Evolutionary conservation across 2,329 filamentous ascomycete genomes (phyloP).

Genomic region (Orbilia javanica): DNA sequence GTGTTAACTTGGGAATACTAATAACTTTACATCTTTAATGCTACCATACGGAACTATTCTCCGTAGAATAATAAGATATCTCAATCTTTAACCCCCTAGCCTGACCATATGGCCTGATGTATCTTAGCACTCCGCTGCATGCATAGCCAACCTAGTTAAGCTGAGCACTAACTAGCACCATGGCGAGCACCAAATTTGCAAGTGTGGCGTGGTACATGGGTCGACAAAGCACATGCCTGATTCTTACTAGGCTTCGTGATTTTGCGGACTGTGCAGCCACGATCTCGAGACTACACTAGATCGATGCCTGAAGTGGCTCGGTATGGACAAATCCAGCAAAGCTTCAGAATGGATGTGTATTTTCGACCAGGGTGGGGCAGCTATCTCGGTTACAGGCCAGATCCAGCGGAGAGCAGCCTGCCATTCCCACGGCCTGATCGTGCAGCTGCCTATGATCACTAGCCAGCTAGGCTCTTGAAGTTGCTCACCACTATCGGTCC

Average conservation of each 20-base stretch:
- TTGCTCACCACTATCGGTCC: slow-evolving; percentile 9
- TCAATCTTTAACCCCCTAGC: too few relatives aligned
- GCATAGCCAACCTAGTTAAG: too few relatives aligned
- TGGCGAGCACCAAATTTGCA: too few relatives aligned
- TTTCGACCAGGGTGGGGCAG: too few relatives aligned
- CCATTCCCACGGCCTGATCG: not conserved
- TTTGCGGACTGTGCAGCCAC: not conserved
- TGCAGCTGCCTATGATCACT: not conserved
- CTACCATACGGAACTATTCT: too few relatives aligned
- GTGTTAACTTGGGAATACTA: too few relatives aligned
- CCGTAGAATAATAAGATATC: too few relatives aligned
- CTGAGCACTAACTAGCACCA: too few relatives aligned
- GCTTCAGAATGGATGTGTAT: not conserved
- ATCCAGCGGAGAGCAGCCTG: not conserved
- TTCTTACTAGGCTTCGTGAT: not conserved
- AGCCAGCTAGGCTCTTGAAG: not conserved
- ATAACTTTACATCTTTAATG: too few relatives aligned
- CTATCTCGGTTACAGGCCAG: not conserved
- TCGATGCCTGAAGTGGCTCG: not conserved
- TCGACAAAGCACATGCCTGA: not conserved
- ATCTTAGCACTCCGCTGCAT: too few relatives aligned
- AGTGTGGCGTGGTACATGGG: not conserved
- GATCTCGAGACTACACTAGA: not conserved
- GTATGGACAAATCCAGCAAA: not conserved
- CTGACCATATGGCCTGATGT: too few relatives aligned